Evolutionary conservation across 148 eudicot genomes (phyloP).

Genomic region (Fagopyrum tataricum): DNA sequence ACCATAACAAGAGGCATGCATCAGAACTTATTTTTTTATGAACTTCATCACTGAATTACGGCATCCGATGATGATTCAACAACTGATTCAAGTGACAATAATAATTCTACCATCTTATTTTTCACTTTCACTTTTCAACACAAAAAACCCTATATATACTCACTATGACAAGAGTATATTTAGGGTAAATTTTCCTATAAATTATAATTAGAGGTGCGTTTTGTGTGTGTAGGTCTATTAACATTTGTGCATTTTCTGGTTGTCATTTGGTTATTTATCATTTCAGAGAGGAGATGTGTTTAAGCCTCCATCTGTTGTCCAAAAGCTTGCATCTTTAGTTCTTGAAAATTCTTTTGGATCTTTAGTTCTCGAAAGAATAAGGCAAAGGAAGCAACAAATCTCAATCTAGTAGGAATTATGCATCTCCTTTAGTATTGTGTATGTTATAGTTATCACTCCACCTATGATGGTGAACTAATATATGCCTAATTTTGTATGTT

Average conservation of each 20-base stretch:
- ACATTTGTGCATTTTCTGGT: neutral
- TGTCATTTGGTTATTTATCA: neutral
- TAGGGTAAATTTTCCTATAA: too few relatives aligned
- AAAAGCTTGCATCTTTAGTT: constrained; percentile 69
- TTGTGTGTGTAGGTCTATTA: neutral
- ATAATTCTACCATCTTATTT: neutral
- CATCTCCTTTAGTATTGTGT: neutral
- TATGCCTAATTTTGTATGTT: neutral
- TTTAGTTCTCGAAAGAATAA: constrained; percentile 88
- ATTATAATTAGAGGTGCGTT: constrained; percentile 52
- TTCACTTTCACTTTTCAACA: neutral
- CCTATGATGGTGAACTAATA: neutral
- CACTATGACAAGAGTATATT: too few relatives aligned
- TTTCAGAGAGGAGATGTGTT: constrained; percentile 64
- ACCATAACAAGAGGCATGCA: neutral
- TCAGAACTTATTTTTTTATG: neutral
- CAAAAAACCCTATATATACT: neutral
- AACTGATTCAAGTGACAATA: constrained; percentile 1
- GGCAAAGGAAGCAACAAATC: constrained; percentile 73
- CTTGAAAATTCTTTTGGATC: too few relatives aligned
- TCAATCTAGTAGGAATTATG: constrained; percentile 48
- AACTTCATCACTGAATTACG: constrained; percentile 6
- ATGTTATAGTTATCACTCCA: neutral
- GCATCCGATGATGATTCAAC: constrained; percentile 11
- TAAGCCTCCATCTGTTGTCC: constrained; percentile 53